phyloP scores from a whole-genome alignment of 176 grass and related monocot genomes.

The Paspalum vaginatum region DNA sequence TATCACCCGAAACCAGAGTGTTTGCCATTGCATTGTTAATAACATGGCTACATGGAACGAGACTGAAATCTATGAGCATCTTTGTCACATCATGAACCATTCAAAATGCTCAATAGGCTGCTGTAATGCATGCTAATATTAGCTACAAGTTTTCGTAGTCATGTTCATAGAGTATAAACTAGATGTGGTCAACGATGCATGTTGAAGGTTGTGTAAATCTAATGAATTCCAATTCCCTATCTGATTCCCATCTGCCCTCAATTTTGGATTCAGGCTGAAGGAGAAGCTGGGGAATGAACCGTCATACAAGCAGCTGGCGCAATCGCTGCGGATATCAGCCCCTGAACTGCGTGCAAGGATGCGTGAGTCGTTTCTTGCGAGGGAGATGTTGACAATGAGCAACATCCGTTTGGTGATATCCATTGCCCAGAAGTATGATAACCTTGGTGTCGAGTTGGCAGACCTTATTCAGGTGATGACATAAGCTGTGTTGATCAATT shows the following conservation, averaged over 20 bases:
- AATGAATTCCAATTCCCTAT: neutral
- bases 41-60: neutral
- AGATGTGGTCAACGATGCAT: neutral
- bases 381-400: conserved; percentile 88
- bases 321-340: conserved; percentile 60
- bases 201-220: neutral
- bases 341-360: conserved; percentile 64
- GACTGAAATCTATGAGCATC: neutral
- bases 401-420: conserved; percentile 97
- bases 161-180: neutral
- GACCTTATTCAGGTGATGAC: conserved; percentile 89
- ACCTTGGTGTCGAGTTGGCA: conserved; percentile 78
- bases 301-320: conserved; percentile 68
- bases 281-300: conserved; percentile 88
- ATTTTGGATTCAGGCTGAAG: conserved; percentile 61
- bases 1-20: neutral
- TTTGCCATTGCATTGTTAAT: neutral
- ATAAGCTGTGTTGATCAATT: neutral
- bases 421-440: conserved; percentile 95
- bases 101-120: neutral
- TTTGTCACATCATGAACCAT: neutral
- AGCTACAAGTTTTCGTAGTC: neutral
- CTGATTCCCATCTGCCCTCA: neutral
- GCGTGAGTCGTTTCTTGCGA: conserved; percentile 74
- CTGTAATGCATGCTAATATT: neutral